A percentile compares a stretch with the other conserved stretches of the same genome.
Conservation (phyloP, 495 filamentous ascomycete species). For the Halenospora varia region DNA sequence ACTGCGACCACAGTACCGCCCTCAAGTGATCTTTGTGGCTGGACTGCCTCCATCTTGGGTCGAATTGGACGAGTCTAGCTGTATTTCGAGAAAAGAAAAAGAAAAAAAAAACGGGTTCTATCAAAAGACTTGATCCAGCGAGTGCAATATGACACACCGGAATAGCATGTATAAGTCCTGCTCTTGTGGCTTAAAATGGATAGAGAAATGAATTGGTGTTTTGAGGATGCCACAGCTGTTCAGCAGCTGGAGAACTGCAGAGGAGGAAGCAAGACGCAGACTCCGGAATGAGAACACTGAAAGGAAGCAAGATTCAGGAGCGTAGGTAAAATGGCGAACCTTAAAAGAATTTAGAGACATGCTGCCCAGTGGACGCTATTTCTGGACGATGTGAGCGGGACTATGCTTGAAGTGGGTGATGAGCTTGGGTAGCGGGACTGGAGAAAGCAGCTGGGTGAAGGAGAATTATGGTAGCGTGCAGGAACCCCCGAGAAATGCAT, state of each 20-base stretch:
- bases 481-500: background rate
- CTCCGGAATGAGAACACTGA: background rate
- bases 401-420: background rate
- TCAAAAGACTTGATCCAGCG: background rate
- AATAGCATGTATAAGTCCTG: background rate
- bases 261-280: background rate
- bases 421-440: background rate
- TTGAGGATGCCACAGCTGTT: too few relatives aligned
- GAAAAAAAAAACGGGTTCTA: background rate
- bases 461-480: background rate
- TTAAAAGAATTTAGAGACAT: too few relatives aligned
- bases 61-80: background rate
- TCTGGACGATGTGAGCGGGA: background rate
- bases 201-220: too few relatives aligned
- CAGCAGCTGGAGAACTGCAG: too few relatives aligned
- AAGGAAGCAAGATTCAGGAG: background rate
- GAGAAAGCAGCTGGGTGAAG: background rate
- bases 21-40: background rate
- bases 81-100: too few relatives aligned
- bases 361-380: background rate
- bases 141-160: background rate
- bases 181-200: background rate
- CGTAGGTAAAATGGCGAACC: background rate
- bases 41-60: background rate
- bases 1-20: slow-evolving; percentile 47